Evolutionary conservation across 2,329 filamentous ascomycete genomes (phyloP), one percentile per base, ranked within the genome.

Genomic region (Endoconidiophora laricicola): DNA sequence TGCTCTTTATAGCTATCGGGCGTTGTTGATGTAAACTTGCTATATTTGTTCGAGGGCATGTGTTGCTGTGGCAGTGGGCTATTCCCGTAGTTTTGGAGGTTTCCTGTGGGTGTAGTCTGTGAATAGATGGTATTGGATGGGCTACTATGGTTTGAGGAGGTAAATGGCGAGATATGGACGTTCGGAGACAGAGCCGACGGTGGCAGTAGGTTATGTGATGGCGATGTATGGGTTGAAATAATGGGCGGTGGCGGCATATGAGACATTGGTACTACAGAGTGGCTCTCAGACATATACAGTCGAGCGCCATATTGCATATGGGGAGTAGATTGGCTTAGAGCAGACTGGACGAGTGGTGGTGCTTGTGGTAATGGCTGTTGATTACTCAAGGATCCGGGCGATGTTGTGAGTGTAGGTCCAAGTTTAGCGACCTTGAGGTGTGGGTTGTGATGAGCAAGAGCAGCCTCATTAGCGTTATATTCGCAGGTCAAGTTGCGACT

Each of bases 401-500:
- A 18, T 16, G 44, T 6, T 26, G 20, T 12, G 12, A 3, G 9
- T 12, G 24, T 7, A 53, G 46, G 9, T 42, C 46, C 52, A 9
- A 49, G 48, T 6, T 53, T 47, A 37, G 55, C 54, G 23, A 56
- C 50, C 22, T 58, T 49, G 3, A 52, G 39, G 22, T 56, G 55
- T 3, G 52, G 53, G 36, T 54, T 58, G 50, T 33, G 54, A 29
- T 24, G 54, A 18, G 44, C 48, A 6, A 51, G 22, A 9, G 52
- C 48, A 9, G 46, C 46, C 50, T 67, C 65, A 12, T 61, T 59
- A 4, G 61, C 59, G 3, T 60, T 58, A 52, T 61, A 65, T 49
- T 68, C 67, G 59, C 72, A 76, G 12, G 56, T 58, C 48, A 74
- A 54, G 41, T 68, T 67, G 24, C 71, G 66, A 49, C 62, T 67